Base-by-base conservation (phyloP, 192 early-diverging fungal genomes). In the Backusella parvicylindrica region DNA sequence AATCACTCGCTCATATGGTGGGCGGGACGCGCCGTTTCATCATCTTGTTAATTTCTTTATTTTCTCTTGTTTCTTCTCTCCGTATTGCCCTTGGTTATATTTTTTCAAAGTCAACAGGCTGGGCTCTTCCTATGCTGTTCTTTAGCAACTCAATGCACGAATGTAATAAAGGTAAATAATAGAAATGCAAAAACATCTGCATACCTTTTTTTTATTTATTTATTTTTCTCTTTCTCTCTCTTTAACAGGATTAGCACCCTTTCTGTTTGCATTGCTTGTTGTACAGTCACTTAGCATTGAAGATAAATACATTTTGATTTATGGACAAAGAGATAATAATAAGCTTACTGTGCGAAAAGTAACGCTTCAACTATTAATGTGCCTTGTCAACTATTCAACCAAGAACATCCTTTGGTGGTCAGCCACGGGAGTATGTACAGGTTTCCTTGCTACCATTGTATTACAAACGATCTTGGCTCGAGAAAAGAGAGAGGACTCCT, bases 361-460 rank as follows among this genome's bases (percentile, higher is more conserved):
- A 1, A 76, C 71, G 0, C 53, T 85, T n/a, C 87, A 86, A 71
- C 38, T 86, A 23, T 33, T 82, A 18, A 82, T 88, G 75, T 86
- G 81, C 28, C 76, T 88, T 7, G 33, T 88, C 32, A 88, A 88
- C 68, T 84, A 75, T 31, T 40, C 80, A 8, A 77, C 73, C 6
- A 84, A 85, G 74, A 88, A 84, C 31, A 83, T 86, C 71, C 71
- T 88, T 13, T 88, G 87, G 87, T 88, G 87, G 87, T 84, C 87
- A 41, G 70, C 84, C 26, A 72, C 85, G 31, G 85, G 87, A 16
- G 67, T 86, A 30, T n/a, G 82, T 13, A 78, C 83, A 26, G 87
- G 87, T 3, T 79, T 82, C 33, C 68, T 88, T 31, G 81, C 76
- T 11, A 72, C 80, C 0, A 12, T 88, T 21, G 6, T 71, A 13